These are phyloP conservation scores for Coffea eugenioides DNA, from an alignment of 257 asterid species.

Conservation along the genomic window DNA sequence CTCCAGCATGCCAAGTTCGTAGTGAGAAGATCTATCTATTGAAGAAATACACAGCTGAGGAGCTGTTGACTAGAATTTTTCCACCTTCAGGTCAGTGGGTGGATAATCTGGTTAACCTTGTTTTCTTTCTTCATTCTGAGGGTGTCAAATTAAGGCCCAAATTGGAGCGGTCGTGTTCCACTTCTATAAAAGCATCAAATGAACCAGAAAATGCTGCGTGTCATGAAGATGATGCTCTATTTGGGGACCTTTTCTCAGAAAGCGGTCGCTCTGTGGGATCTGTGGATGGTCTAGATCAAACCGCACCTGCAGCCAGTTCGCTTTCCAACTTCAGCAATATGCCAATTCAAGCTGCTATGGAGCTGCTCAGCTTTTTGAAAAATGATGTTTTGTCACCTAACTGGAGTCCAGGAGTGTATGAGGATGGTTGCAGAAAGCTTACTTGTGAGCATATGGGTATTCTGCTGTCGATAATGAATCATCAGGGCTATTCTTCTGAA, in stretches of 20 bases:
- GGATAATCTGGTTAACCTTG: conserved; percentile 68
- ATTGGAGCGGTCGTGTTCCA: conserved; percentile 67
- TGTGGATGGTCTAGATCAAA: conserved; percentile 74
- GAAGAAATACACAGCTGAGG: conserved; percentile 61
- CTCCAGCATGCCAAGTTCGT: conserved; percentile 52
- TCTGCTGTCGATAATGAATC: conserved; percentile 61
- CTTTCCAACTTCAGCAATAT: conserved; percentile 54
- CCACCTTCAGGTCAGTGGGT: conserved; percentile 76
- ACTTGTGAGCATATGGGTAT: conserved; percentile 52
- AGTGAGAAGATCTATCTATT: conserved; percentile 40
- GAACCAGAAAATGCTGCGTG: conserved; percentile 72
- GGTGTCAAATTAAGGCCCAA: conserved; percentile 73
- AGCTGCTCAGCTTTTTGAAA: conserved; percentile 65
- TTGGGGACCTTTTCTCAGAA: conserved; percentile 98
- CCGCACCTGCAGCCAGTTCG: conserved; percentile 49
- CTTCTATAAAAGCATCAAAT: conserved; percentile 61
- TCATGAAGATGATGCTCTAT: conserved; percentile 95
- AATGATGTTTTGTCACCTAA: conserved; percentile 64
- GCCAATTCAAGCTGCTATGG: conserved; percentile 79
- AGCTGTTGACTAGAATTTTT: conserved; percentile 60
- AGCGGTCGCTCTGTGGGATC: conserved; percentile 88
- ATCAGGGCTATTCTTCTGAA: conserved; percentile 51
- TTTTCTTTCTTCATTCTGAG: conserved; percentile 72
- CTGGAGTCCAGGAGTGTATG: conserved; percentile 57
- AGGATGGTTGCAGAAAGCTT: conserved; percentile 63